Conservation (phyloP, 176 grass and related monocot species). For the Typha latifolia region DNA sequence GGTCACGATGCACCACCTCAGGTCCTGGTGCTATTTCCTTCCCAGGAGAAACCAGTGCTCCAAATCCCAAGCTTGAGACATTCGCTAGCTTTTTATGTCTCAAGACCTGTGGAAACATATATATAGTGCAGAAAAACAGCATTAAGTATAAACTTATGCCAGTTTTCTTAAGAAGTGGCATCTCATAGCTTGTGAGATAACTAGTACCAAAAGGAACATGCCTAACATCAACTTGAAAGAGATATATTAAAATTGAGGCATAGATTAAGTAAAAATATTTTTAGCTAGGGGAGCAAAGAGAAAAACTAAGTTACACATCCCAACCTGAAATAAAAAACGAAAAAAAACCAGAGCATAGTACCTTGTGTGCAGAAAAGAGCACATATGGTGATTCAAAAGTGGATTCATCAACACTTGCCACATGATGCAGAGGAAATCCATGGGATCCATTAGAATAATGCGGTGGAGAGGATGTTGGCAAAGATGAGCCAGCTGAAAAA, state of each 20-base stretch:
- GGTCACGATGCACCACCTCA: slow-evolving; percentile 56
- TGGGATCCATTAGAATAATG: slow-evolving; percentile 55
- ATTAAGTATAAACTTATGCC: no score
- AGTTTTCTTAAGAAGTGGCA: neutral
- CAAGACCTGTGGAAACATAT: slow-evolving; percentile 44
- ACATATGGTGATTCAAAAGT: slow-evolving; percentile 69
- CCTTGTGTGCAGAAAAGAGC: slow-evolving; percentile 93
- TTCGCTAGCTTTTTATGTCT: slow-evolving; percentile 83
- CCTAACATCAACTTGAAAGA: neutral
- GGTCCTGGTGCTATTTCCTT: slow-evolving; percentile 59
- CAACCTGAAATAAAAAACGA: neutral
- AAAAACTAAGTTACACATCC: neutral
- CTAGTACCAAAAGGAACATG: neutral
- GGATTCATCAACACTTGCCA: slow-evolving; percentile 32
- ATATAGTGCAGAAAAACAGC: no score
- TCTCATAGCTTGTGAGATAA: neutral
- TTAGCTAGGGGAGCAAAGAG: neutral
- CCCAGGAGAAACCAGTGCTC: slow-evolving; percentile 78
- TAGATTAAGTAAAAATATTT: neutral
- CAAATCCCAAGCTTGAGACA: slow-evolving; percentile 78
- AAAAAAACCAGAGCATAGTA: slow-evolving; percentile 1
- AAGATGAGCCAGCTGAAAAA: slow-evolving; percentile 29
- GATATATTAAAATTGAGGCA: neutral
- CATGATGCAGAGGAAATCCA: slow-evolving; percentile 29
- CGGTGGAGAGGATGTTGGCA: slow-evolving; percentile 51